A percentile compares a stretch with the other conserved stretches of the same genome.
Conservation (phyloP, 2,329 filamentous ascomycete species). For the Colletotrichum incanum region DNA sequence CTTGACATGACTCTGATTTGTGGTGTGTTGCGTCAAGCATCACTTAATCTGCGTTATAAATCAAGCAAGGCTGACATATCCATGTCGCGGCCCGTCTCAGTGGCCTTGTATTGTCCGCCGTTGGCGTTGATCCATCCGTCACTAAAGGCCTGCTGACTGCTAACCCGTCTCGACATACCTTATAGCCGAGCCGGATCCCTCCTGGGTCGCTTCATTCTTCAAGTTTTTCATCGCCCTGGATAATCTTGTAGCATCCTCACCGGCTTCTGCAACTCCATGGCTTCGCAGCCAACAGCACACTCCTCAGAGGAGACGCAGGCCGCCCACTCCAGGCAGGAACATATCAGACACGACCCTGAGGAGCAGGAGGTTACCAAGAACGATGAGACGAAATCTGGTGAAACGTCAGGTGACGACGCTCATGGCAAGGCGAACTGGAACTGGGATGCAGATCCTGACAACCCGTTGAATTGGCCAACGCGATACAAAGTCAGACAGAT, state of each 20-base stretch:
- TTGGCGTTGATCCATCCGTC: not conserved
- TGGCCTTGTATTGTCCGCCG: not conserved
- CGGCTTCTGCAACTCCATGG: not conserved
- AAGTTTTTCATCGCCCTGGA: no score
- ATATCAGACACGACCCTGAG: not conserved
- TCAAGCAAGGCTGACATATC: not conserved
- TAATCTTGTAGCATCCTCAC: not conserved
- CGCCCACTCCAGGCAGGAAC: not conserved
- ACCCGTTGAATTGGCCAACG: constrained; percentile 67
- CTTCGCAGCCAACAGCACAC: not conserved
- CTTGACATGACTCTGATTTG: not conserved
- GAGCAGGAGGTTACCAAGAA: not conserved
- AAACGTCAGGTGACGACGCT: not conserved
- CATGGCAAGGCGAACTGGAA: constrained; percentile 31
- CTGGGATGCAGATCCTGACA: constrained; percentile 60
- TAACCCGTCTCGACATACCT: not conserved
- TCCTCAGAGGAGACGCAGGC: not conserved
- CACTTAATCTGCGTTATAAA: not conserved
- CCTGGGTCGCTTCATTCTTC: not conserved
- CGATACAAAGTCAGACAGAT: constrained; percentile 58
- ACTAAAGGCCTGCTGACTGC: not conserved
- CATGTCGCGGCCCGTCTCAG: not conserved
- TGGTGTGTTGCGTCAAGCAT: not conserved
- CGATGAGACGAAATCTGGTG: no score
- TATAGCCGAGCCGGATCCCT: not conserved